phyloP scores from a whole-genome alignment of 108 stramenopile genomes.

The Pseudonitzschia multiseries region DNA sequence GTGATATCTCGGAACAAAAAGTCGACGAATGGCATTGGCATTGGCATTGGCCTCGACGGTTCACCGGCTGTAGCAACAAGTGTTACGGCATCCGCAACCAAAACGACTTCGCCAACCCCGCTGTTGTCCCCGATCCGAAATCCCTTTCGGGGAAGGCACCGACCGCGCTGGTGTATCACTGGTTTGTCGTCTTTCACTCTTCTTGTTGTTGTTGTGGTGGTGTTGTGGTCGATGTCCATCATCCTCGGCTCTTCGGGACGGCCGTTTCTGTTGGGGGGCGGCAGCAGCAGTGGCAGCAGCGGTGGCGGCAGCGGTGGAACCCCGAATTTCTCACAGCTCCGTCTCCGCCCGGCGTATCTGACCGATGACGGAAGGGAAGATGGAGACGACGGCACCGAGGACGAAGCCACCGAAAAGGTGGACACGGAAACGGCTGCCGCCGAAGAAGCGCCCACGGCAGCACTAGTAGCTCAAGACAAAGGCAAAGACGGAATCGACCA shows the following conservation, averaged over 20 bases:
- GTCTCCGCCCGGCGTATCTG: constrained; percentile 10
- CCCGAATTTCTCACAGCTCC: background rate
- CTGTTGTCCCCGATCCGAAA: background rate
- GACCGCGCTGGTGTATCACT: background rate
- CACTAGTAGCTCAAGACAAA: too few species aligned
- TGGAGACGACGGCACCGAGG: background rate
- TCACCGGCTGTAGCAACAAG: too few species aligned
- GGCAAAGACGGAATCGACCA: too few species aligned
- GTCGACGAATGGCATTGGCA: too few species aligned
- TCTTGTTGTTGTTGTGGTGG: background rate
- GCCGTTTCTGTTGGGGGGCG: background rate
- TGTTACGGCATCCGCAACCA: too few species aligned
- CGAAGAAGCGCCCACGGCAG: background rate
- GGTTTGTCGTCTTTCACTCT: background rate
- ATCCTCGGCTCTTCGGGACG: background rate
- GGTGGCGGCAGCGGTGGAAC: too few species aligned
- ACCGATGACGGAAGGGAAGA: constrained; percentile 6
- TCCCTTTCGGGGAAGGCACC: background rate
- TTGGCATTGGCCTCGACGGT: too few species aligned
- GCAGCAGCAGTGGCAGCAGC: background rate
- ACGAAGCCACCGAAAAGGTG: background rate
- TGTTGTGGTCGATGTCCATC: background rate
- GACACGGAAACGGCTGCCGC: background rate
- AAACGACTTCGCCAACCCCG: too few species aligned
- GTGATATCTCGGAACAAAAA: background rate